phyloP scores from a whole-genome alignment of 1,284 basidiomycete species.

The Tilletia horrida region DNA sequence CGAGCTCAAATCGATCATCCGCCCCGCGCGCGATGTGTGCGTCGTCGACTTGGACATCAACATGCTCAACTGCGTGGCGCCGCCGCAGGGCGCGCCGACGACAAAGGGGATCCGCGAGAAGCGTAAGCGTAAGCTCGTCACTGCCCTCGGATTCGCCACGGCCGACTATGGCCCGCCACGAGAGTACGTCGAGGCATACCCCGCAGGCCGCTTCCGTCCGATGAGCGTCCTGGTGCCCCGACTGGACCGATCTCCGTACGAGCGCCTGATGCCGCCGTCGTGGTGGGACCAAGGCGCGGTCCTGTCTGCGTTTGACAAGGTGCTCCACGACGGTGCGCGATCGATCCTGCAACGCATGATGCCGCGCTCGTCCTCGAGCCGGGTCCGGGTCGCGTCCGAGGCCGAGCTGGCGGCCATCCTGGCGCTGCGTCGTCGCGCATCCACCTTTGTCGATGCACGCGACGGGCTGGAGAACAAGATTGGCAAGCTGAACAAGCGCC shows the following conservation, averaged over 20 bases:
- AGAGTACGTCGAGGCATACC: slow-evolving; percentile 93
- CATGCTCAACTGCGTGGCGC: slow-evolving; percentile 74
- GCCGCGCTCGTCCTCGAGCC: slow-evolving; percentile 30
- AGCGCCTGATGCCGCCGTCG: slow-evolving; percentile 74
- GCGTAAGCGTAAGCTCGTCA: slow-evolving; percentile 67
- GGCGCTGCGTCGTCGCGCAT: slow-evolving; percentile 66
- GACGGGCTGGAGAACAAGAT: slow-evolving; percentile 73
- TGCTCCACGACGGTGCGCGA: slow-evolving; percentile 55
- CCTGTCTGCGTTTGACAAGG: slow-evolving; percentile 81
- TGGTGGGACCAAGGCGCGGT: slow-evolving; percentile 90
- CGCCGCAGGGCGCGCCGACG: slow-evolving; percentile 75
- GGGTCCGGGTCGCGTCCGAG: slow-evolving; percentile 33
- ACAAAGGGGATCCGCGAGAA: slow-evolving; percentile 77
- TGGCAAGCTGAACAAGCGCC: slow-evolving; percentile 60
- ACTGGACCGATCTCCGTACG: slow-evolving; percentile 78
- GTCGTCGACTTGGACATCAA: slow-evolving; percentile 91
- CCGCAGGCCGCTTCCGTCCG: slow-evolving; percentile 66
- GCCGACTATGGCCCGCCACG: slow-evolving; percentile 52
- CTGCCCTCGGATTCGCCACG: slow-evolving; percentile 37
- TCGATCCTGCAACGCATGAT: slow-evolving; percentile 42
- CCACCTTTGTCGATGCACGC: slow-evolving; percentile 79
- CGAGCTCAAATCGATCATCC: slow-evolving; percentile 73
- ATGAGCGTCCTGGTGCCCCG: slow-evolving; percentile 67
- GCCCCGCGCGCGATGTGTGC: slow-evolving; percentile 72
- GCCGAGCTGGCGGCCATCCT: slow-evolving; percentile 43